Evolutionary conservation across 2,329 filamentous ascomycete species (phyloP).

Genomic region (Fusarium citri): DNA sequence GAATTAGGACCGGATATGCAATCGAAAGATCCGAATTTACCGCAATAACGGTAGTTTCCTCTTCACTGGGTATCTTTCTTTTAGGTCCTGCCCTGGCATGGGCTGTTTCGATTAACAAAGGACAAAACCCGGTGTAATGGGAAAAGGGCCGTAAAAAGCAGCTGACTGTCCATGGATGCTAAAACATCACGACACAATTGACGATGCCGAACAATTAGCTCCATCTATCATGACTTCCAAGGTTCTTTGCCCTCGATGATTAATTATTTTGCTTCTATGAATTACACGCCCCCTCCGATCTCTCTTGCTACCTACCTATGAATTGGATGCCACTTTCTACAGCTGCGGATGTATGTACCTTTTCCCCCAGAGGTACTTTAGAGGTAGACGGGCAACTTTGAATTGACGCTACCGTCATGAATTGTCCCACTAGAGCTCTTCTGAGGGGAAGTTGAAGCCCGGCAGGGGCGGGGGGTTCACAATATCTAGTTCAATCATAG

Average conservation of each 20-base stretch:
- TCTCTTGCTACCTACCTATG: conserved; percentile 12
- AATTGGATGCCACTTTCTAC: conserved; percentile 14
- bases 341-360: conserved; percentile 45
- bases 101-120: conserved; percentile 25
- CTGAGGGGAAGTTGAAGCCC: conserved; percentile 41
- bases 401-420: conserved; percentile 38
- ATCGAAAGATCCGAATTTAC: conserved; percentile 33
- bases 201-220: not conserved
- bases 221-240: conserved; percentile 23
- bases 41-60: conserved; percentile 19
- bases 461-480: conserved; percentile 31
- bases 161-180: conserved; percentile 28
- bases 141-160: conserved; percentile 42
- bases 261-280: not conserved
- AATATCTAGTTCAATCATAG: not conserved
- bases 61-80: conserved; percentile 7
- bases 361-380: conserved; percentile 33
- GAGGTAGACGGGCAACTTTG: conserved; percentile 37
- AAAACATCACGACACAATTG: conserved; percentile 26
- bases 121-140: conserved; percentile 35
- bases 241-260: not conserved
- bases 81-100: conserved; percentile 7
- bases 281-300: conserved; percentile 9
- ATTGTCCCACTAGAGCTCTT: conserved; percentile 14
- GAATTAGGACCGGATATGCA: conserved; percentile 28